phyloP scores from a whole-genome alignment of 768 basidiomycete genomes.

The Tricholoma sp. region DNA sequence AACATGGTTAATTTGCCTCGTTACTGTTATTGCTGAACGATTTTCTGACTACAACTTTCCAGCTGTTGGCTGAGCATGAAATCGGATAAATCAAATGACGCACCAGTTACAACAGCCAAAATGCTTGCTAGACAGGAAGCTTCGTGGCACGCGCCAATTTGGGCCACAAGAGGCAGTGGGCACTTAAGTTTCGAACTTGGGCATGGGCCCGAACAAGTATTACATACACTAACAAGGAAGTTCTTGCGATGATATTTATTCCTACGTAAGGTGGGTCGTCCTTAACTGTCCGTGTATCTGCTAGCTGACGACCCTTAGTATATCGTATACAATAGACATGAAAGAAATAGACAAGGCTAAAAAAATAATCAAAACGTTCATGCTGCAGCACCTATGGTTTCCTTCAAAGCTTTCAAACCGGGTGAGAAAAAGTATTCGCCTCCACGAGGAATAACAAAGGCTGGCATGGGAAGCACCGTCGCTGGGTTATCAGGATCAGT shows the following conservation, averaged over 20 bases:
- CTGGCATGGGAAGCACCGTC: conserved; percentile 25
- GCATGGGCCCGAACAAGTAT: background rate
- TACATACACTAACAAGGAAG: background rate
- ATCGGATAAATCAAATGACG: conserved; percentile 45
- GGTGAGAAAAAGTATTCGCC: conserved; percentile 54
- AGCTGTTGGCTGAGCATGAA: conserved; percentile 93
- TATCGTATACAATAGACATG: background rate
- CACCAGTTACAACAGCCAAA: background rate
- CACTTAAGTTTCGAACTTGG: background rate
- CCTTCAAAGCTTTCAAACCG: conserved; percentile 40
- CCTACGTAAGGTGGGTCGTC: background rate
- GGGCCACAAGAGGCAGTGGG: background rate
- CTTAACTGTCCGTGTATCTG: background rate
- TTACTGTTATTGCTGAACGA: background rate
- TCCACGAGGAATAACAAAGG: conserved; percentile 40
- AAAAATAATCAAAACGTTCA: background rate
- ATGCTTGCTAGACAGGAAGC: background rate
- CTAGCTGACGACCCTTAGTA: background rate
- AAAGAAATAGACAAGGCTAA: background rate
- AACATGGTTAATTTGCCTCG: conserved; percentile 73
- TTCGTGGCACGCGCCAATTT: background rate
- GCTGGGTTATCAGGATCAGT: conserved; percentile 28
- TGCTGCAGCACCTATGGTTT: conserved; percentile 19
- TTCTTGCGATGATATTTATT: background rate
- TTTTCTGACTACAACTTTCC: conserved; percentile 3